A percentile compares a stretch with the other conserved stretches of the same genome.
These are phyloP conservation scores for Omphalea diandra DNA, from an alignment of 441 rosid species.

Conservation along the genomic window DNA sequence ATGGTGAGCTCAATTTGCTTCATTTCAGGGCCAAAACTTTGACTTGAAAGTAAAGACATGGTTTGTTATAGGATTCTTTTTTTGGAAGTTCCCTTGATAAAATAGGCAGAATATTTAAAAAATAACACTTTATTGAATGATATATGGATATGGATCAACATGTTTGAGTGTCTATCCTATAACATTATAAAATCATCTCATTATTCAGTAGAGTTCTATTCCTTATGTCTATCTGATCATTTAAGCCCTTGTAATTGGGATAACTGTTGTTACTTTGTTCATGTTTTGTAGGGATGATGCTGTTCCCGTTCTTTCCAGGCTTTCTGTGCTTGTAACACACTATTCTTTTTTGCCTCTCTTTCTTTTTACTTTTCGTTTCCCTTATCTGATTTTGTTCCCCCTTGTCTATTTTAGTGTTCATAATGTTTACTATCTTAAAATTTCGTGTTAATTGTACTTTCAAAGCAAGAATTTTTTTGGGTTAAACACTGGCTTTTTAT, in stretches of 20 bases:
- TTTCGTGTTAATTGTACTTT: neutral
- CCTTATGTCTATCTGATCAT: too few relatives aligned
- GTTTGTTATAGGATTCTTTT: neutral
- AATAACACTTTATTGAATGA: neutral
- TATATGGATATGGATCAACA: neutral
- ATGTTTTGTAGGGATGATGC: constrained; percentile 27
- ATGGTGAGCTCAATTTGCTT: neutral
- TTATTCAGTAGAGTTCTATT: neutral
- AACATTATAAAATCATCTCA: neutral
- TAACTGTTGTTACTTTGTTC: neutral
- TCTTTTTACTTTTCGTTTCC: neutral
- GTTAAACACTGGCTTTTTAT: neutral
- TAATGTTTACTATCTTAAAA: neutral
- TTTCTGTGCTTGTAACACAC: constrained; percentile 23
- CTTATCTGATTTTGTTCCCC: neutral
- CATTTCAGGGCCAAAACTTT: neutral
- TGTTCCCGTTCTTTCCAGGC: constrained; percentile 10
- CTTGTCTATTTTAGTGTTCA: neutral
- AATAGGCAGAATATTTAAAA: neutral
- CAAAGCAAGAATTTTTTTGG: neutral
- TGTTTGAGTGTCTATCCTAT: neutral
- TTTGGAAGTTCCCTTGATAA: neutral
- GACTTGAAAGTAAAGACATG: neutral
- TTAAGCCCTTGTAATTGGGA: constrained; percentile 1
- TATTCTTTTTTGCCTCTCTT: neutral